phyloP scores from a whole-genome alignment of 108 stramenopile genomes.

The Skeletonema grethae region DNA sequence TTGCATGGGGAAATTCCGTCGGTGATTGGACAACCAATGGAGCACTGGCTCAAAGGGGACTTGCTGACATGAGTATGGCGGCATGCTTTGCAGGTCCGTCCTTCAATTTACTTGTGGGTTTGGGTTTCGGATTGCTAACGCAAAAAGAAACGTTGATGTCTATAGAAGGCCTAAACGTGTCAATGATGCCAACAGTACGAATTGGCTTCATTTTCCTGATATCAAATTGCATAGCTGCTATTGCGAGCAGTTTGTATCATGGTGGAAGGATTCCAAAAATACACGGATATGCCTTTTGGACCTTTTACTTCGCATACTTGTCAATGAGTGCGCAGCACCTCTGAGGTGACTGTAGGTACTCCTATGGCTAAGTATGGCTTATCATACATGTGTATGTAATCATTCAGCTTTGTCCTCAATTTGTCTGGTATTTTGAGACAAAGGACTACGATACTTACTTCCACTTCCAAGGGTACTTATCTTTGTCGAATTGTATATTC shows the following conservation, averaged over 20 bases:
- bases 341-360: no score
- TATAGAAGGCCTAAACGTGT: constrained; percentile 6
- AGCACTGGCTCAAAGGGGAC: constrained; percentile 89
- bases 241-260: constrained; percentile 14
- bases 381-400: no score
- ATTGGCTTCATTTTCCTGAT: constrained; percentile 23
- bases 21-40: constrained; percentile 91
- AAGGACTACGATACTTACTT: no score
- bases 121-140: constrained; percentile 62
- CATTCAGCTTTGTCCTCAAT: no score
- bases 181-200: constrained; percentile 15
- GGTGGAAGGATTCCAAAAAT: constrained; percentile 12
- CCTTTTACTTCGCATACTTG: constrained; percentile 17
- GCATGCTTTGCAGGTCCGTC: constrained; percentile 94
- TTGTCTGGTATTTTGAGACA: no score
- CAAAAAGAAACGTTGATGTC: constrained; percentile 31
- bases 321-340: constrained; percentile 13
- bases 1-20: constrained; percentile 93
- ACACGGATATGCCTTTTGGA: constrained; percentile 10
- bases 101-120: constrained; percentile 90
- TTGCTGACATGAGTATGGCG: constrained; percentile 80
- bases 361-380: no score
- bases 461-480: no score
- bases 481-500: no score
- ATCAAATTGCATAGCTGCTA: constrained; percentile 10